A percentile compares a stretch with the other conserved stretches of the same genome.
Evolutionary conservation across 257 asterid genomes (phyloP).

Genomic region (Thymus mandschuricus): DNA sequence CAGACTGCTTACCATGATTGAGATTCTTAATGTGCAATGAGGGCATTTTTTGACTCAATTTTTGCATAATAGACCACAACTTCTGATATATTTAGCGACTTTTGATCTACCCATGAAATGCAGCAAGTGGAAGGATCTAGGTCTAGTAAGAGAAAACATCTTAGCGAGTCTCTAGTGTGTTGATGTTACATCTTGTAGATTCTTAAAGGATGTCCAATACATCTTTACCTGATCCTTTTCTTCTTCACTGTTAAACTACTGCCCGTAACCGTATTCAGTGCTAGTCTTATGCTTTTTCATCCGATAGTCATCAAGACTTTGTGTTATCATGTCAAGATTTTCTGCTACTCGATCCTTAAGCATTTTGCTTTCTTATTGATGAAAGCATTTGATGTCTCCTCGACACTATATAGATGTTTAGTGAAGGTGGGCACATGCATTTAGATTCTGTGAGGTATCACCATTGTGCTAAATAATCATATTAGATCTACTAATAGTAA

Average conservation of each 20-base stretch:
- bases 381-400: neutral
- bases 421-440: neutral
- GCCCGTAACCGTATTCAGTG: no score
- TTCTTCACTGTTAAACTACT: no score
- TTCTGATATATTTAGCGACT: no score
- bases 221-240: no score
- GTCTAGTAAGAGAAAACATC: constrained; percentile 8
- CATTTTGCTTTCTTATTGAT: neutral
- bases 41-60: no score
- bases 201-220: neutral
- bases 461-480: neutral
- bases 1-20: no score
- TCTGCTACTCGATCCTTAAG: neutral
- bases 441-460: neutral
- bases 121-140: neutral
- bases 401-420: neutral
- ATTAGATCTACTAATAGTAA: neutral
- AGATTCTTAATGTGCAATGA: no score
- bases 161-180: neutral
- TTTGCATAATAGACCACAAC: no score
- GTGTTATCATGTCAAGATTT: neutral
- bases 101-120: neutral
- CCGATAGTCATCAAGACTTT: neutral
- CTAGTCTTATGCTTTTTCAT: neutral
- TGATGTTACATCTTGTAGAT: neutral